Conservation (phyloP, 768 basidiomycete species). For the Psilocybe azurescens region DNA sequence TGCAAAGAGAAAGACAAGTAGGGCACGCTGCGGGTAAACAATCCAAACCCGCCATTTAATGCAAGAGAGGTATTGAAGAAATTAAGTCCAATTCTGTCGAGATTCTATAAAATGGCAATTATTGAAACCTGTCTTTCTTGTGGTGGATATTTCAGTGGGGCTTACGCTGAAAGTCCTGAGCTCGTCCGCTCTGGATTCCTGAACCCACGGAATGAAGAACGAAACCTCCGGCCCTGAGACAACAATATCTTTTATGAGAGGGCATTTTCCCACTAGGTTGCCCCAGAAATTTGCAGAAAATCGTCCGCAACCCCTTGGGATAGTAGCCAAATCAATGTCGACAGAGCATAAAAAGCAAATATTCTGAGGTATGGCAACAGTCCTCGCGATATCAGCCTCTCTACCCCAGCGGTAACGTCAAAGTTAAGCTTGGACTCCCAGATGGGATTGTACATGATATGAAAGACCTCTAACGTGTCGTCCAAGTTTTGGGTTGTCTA, state of each 20-base stretch:
- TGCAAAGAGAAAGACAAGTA: not conserved
- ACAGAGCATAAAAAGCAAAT: not conserved
- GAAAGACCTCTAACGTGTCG: slow-evolving; percentile 13
- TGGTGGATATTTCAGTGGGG: not conserved
- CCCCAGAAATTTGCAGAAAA: not conserved
- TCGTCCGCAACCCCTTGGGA: not conserved
- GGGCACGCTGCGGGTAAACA: not conserved
- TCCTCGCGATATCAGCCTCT: slow-evolving; percentile 1
- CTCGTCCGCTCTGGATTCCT: not conserved
- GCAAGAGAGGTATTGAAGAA: not conserved
- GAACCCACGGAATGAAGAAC: not conserved
- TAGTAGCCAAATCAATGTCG: not conserved
- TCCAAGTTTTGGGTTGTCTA: slow-evolving; percentile 13
- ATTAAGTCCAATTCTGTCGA: not conserved
- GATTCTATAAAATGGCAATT: not conserved
- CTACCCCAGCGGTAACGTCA: slow-evolving; percentile 6
- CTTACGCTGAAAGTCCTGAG: not conserved
- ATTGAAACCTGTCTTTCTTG: not conserved
- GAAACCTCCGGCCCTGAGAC: not conserved
- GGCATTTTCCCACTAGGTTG: not conserved
- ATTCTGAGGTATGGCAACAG: slow-evolving; percentile 10
- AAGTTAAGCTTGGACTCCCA: not conserved
- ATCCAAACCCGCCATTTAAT: not conserved
- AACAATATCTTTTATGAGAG: not conserved
- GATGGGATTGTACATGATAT: slow-evolving; percentile 18